Conservation (phyloP, 495 filamentous ascomycete genomes). For the Penicillium alfredii region DNA sequence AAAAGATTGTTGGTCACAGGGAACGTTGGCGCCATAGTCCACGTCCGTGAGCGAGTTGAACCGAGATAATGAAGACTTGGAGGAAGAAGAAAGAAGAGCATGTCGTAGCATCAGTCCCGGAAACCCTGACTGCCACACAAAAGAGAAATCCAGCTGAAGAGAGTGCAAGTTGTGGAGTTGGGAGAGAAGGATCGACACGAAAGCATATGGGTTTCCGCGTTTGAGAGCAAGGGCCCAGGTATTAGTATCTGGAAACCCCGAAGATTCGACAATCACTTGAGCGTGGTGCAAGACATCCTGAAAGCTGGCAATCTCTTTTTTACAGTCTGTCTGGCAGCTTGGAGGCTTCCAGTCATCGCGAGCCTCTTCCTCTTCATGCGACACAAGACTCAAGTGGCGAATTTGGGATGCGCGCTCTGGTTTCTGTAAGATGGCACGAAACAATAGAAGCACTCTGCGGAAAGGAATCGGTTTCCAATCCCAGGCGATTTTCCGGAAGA, state of each 20-base stretch:
- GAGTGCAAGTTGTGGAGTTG: slow-evolving; percentile 8
- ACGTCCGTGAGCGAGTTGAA: slow-evolving; percentile 4
- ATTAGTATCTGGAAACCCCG: slow-evolving; percentile 4
- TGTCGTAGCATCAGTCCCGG: slow-evolving; percentile 12
- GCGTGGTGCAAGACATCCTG: slow-evolving; percentile 7
- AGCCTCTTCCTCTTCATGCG: slow-evolving; percentile 1
- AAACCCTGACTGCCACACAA: slow-evolving; percentile 13
- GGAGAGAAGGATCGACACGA: slow-evolving; percentile 10
- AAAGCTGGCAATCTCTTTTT: slow-evolving; percentile 9
- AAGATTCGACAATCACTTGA: slow-evolving; percentile 4
- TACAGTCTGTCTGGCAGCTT: slow-evolving; percentile 2
- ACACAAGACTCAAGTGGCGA: slow-evolving; percentile 7
- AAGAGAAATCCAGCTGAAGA: slow-evolving; percentile 7
- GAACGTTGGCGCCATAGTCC: slow-evolving; percentile 8
- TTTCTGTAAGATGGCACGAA: slow-evolving; percentile 3
- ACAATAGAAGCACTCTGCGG: slow-evolving; percentile 4
- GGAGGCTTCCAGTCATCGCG: slow-evolving; percentile 4
- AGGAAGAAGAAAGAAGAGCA: slow-evolving; percentile 6
- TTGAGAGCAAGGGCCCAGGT: slow-evolving; percentile 9
- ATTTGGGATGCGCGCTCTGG: slow-evolving; percentile 5
- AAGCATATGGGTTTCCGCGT: slow-evolving; percentile 8
- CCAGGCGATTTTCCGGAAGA: slow-evolving; percentile 2
- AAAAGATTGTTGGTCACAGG: neutral
- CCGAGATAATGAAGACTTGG: neutral
- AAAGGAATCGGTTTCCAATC: slow-evolving; percentile 6